phyloP scores from a whole-genome alignment of 148 eudicot genomes.

The Chenopodium berlandieri region DNA sequence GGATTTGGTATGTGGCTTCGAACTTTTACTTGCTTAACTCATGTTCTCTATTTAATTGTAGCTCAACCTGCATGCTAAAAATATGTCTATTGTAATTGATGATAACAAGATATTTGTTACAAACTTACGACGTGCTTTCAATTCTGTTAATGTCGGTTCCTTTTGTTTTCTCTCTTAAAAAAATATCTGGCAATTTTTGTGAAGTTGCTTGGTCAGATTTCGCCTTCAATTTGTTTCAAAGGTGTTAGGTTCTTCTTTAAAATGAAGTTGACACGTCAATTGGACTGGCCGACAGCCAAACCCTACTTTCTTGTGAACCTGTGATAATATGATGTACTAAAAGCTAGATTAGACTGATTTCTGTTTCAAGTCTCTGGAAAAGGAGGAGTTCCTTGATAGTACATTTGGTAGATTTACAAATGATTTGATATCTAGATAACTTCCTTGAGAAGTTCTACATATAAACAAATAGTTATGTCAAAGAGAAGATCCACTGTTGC shows the following conservation, averaged over 20 bases:
- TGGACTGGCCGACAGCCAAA: neutral
- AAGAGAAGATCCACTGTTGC: neutral
- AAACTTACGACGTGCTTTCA: neutral
- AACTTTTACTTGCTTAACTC: neutral
- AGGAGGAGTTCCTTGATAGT: neutral
- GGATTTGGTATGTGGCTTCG: slow-evolving; percentile 67
- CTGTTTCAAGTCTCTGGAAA: neutral
- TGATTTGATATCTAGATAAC: neutral
- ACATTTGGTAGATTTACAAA: neutral
- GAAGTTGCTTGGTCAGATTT: neutral
- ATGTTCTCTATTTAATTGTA: neutral
- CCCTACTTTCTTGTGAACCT: neutral
- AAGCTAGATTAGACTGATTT: neutral
- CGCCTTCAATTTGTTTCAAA: neutral
- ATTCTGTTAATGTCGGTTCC: neutral
- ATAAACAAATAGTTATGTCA: neutral
- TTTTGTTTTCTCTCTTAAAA: neutral
- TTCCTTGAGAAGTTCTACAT: neutral
- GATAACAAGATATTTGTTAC: neutral
- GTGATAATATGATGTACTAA: neutral
- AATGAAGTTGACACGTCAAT: neutral
- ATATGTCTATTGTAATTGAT: neutral
- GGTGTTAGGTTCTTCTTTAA: neutral
- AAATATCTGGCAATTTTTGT: neutral
- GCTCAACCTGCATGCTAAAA: neutral